Conservation (phyloP, 73 alveolate species). For the Diophrys sp. region DNA sequence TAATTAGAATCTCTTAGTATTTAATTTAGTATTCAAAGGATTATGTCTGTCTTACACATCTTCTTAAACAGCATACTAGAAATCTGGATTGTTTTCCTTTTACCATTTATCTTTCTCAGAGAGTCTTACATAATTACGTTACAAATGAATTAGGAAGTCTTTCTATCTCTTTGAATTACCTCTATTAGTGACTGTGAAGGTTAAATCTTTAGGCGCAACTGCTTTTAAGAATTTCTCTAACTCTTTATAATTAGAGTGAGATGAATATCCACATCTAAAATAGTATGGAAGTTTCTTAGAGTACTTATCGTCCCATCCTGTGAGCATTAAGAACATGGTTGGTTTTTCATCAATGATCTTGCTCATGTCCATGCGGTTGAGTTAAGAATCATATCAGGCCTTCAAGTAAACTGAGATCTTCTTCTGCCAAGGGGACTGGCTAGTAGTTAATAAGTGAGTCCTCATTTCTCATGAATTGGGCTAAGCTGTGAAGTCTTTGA, state of each 20-base stretch:
- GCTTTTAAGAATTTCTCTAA: slow-evolving; percentile 64
- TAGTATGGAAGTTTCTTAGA: slow-evolving; percentile 21
- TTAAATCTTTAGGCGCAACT: slow-evolving; percentile 47
- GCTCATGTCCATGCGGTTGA: slow-evolving; percentile 20
- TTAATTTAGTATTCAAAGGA: slow-evolving; percentile 16
- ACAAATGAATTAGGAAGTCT: slow-evolving; percentile 13
- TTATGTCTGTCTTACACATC: slow-evolving; percentile 22
- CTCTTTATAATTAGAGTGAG: slow-evolving; percentile 67
- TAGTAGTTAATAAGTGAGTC: too few relatives aligned
- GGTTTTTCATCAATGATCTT: slow-evolving; percentile 34
- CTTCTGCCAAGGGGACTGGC: too few relatives aligned
- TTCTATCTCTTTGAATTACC: slow-evolving; percentile 6
- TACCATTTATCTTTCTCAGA: slow-evolving; percentile 31
- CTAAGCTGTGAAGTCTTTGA: too few relatives aligned
- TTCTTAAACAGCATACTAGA: not conserved
- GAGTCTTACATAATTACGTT: slow-evolving; percentile 21
- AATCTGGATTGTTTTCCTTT: not conserved
- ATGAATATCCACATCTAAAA: slow-evolving; percentile 56
- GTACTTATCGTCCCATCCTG: slow-evolving; percentile 52
- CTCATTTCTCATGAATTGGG: too few relatives aligned
- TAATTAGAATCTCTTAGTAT: slow-evolving; percentile 10
- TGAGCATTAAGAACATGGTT: slow-evolving; percentile 42
- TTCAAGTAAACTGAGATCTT: too few relatives aligned
- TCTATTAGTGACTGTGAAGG: slow-evolving; percentile 40
- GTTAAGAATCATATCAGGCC: too few relatives aligned